Base-by-base conservation (phyloP, 306 rosid genomes). In the Leucaena leucocephala region DNA sequence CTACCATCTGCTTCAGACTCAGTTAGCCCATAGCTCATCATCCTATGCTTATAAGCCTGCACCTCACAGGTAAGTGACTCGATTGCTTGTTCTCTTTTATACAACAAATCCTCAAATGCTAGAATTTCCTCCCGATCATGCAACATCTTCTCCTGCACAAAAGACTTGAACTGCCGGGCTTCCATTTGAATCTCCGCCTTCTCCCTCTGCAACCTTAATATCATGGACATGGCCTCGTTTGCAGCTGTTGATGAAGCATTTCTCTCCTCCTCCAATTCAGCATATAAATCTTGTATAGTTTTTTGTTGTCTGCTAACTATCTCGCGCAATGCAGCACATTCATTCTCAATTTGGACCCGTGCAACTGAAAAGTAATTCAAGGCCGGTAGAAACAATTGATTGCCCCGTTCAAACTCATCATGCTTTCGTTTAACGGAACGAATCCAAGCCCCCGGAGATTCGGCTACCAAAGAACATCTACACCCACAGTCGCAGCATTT, bases 111-210 rank as follows among this genome's bases (percentile, higher is more conserved):
- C 68, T 96, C 98, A 78, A 89, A 78, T 50, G 88, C 89, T 77
- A 78, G 71, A 83, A 93, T 75, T 86, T 93, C 98, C 69, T 90
- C 92, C 78, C 86, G 98, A 40, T 96, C 98, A 59, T 96, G 99
- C 8, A 83, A 80, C 96, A 93, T 91, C 87, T 91, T 96, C 86
- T 96, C 99, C 90, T 96, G 96, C 0, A 88, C 91, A 72, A 88
- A 93, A 45, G 96, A 86, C 87, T 96, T 96, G 86, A 93, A 96
- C 66, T 96, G 99, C 22, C 99, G 89, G 22, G 98, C 89, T 86
- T 96, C 99, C 99, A 96, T 90, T 82, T 93, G 99, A 72, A 90
- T 68, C 80, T 96, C 99, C 3, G 99, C 99, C 96, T 96, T 96
- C 88, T 96, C 99, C 87, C 98, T 84, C 82, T 96, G 99, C 88